Percentiles rank a stretch among this genome's conserved stretches.
Conservation (phyloP, 2,329 filamentous ascomycete genomes). For the Passalora sequoiae region DNA sequence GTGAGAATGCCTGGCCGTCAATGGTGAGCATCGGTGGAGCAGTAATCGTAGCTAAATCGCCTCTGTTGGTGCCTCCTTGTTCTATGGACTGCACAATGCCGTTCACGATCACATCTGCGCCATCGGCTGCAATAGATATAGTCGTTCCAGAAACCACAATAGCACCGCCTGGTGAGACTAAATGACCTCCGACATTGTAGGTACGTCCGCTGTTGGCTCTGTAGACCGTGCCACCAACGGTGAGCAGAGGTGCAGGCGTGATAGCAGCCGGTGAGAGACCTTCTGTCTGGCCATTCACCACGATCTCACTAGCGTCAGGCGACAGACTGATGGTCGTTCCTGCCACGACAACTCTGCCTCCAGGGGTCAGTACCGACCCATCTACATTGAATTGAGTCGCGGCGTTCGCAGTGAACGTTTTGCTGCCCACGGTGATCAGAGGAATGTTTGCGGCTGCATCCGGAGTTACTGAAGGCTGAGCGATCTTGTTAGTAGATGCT, state of each 20-base stretch:
- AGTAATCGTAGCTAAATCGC: slow-evolving; percentile 23
- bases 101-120: slow-evolving; percentile 38
- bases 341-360: slow-evolving; percentile 37
- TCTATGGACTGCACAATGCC: slow-evolving; percentile 20
- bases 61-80: slow-evolving; percentile 4
- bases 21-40: slow-evolving; percentile 29
- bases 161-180: slow-evolving; percentile 33
- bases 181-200: slow-evolving; percentile 21
- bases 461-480: neutral
- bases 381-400: slow-evolving; percentile 43
- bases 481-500: slow-evolving; percentile 24
- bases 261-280: slow-evolving; percentile 29
- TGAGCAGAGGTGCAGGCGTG: slow-evolving; percentile 31
- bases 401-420: slow-evolving; percentile 41
- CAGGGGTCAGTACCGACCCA: slow-evolving; percentile 33
- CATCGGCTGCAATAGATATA: slow-evolving; percentile 38
- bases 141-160: slow-evolving; percentile 36
- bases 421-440: slow-evolving; percentile 39
- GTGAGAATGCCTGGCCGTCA: slow-evolving; percentile 24
- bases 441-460: slow-evolving; percentile 25
- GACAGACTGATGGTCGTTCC: slow-evolving; percentile 40
- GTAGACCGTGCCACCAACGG: slow-evolving; percentile 29
- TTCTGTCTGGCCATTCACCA: slow-evolving; percentile 38
- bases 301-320: slow-evolving; percentile 36
- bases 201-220: slow-evolving; percentile 32